These are phyloP conservation scores for Pelomyxa schiedti DNA, from an alignment of 78 protist species.

Conservation along the genomic window DNA sequence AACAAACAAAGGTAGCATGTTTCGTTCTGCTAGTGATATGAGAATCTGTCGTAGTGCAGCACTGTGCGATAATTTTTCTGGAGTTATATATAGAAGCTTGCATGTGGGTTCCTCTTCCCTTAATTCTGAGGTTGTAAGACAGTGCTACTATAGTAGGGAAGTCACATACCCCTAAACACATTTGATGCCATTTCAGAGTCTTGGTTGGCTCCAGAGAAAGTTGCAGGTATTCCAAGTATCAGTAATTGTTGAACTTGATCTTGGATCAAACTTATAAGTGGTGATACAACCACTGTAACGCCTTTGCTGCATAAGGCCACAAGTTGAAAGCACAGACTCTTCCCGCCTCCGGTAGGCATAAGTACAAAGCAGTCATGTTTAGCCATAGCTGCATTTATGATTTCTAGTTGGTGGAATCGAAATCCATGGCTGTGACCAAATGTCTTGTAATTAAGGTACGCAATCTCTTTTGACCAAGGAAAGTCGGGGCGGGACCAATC, in stretches of 20 bases:
- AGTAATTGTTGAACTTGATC: conserved; percentile 65
- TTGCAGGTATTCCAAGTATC: background rate
- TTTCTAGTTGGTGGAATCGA: conserved; percentile 66
- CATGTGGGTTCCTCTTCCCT: too few relatives aligned
- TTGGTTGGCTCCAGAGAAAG: background rate
- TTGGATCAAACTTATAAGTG: conserved; percentile 86
- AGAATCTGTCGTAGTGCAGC: background rate
- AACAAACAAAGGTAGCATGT: too few relatives aligned
- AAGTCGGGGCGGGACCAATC: conserved; percentile 1
- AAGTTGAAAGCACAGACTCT: conserved; percentile 83
- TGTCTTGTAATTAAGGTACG: background rate
- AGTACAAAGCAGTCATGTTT: conserved; percentile 77
- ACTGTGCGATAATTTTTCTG: too few relatives aligned
- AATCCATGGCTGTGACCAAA: conserved; percentile 43
- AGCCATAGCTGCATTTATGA: conserved; percentile 69
- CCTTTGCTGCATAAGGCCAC: conserved; percentile 59
- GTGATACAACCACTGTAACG: conserved; percentile 74
- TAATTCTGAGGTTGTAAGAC: too few relatives aligned
- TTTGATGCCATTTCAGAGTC: too few relatives aligned
- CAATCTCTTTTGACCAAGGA: conserved; percentile 19
- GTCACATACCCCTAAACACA: background rate
- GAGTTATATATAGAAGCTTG: conserved; percentile 72
- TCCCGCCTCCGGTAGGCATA: conserved; percentile 99
- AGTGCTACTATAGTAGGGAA: too few relatives aligned
- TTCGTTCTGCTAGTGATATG: background rate